A percentile compares a stretch with the other conserved stretches of the same genome.
phyloP scores from a whole-genome alignment of 768 basidiomycete species.

The Pleurotus giganteus region DNA sequence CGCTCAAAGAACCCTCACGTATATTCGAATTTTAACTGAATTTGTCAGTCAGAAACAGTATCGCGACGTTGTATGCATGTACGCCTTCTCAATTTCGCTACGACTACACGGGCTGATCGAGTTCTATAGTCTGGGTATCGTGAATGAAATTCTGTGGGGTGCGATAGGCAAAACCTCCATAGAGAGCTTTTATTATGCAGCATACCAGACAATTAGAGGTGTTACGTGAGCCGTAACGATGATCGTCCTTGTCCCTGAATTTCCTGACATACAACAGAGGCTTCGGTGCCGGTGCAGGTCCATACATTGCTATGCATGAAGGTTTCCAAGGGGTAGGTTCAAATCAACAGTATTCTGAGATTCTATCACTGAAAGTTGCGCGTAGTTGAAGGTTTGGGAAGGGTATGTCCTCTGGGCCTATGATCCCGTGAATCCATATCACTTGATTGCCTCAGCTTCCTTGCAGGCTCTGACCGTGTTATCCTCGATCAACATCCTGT shows the following conservation, averaged over 20 bases:
- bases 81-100: constrained; percentile 18
- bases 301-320: constrained; percentile 61
- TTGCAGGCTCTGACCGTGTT: constrained; percentile 74
- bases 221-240: constrained; percentile 28
- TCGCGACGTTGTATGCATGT: constrained; percentile 69
- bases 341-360: constrained; percentile 4
- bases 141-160: constrained; percentile 60
- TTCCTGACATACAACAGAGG: constrained; percentile 43
- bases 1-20: constrained; percentile 79
- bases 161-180: constrained; percentile 51
- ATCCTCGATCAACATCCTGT: constrained; percentile 78
- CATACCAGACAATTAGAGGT: constrained; percentile 42
- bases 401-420: constrained; percentile 27
- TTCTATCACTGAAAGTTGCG: constrained; percentile 9
- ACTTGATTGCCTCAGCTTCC: constrained; percentile 42
- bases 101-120: neutral
- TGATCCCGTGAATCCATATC: constrained; percentile 6
- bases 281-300: constrained; percentile 55
- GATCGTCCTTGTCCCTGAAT: constrained; percentile 12
- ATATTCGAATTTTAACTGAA: constrained; percentile 77
- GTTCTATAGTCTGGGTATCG: constrained; percentile 45
- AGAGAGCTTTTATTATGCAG: constrained; percentile 44
- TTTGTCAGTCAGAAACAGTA: constrained; percentile 85
- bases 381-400: constrained; percentile 42
- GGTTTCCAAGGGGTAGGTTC: constrained; percentile 58